Evolutionary conservation across 2,329 filamentous ascomycete species (phyloP), one percentile per base, ranked within the genome.

Genomic region (Beauveria bassiana): DNA sequence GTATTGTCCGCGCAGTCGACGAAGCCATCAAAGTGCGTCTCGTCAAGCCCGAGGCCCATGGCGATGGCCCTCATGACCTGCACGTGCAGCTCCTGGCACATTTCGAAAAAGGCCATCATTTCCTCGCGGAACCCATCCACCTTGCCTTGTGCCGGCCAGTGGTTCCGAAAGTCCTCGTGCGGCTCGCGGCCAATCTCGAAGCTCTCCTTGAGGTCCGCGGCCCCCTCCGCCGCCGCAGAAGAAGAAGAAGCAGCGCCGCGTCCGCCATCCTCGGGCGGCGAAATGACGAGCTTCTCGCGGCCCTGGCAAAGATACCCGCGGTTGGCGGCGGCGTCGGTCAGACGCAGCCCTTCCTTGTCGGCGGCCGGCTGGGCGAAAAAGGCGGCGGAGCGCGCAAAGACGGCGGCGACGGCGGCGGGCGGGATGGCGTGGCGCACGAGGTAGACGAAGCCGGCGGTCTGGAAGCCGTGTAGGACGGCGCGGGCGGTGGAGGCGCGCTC

Each of bases 381-480:
- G 64, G 78, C 76, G 55, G 86, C 85, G 5, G 89, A 92, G 61
- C 81, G 79, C 64, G 78, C 71, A 71, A 95, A 96, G 63, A 88
- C 81, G 62, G 81, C 74, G 63, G 81, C 72, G 14, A 91, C 76
- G 10, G 81, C 80, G 9, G 81, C 75, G 3, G 82, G 69, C 0
- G 86, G 75, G 63, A 96, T 88, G 46, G 88, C 84, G 66, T 93
- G 87, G 31, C 73, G 93, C 90, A 68, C 87, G 87, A 96, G 84
- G 75, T 96, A 96, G 70, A 97, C 84, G 78, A 97, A 96, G 62
- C 93, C 93, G 2, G 92, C 89, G 1, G 83, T 87, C 68, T 92
- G 89, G 77, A 97, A 96, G 47, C 90, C 92, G 59, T 85, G 71
- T 14, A 93, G 85, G 66, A 96, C 86, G 46, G 88, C 84, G 59